A percentile compares a stretch with the other conserved stretches of the same genome.
phyloP scores from a whole-genome alignment of 192 early-diverging fungal genomes.

The Diversispora eburnea region DNA sequence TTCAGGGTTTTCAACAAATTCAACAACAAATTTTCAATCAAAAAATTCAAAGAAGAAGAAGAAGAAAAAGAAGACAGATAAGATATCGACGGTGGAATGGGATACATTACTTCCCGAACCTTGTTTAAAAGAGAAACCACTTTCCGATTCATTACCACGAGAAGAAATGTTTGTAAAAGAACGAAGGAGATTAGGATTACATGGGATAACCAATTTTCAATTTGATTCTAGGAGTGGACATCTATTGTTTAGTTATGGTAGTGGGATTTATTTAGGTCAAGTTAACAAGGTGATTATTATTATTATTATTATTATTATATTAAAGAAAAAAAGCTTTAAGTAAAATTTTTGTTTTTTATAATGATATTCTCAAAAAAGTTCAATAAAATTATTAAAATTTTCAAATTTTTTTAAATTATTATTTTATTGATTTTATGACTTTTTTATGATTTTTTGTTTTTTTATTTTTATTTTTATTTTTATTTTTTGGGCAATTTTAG shows the following conservation, averaged over 20 bases:
- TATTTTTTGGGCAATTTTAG: not conserved
- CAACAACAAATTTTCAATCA: not conserved
- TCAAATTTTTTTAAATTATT: too few species aligned
- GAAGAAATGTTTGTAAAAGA: slow-evolving; percentile 44
- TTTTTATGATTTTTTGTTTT: too few species aligned
- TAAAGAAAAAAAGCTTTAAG: too few species aligned
- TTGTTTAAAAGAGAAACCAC: slow-evolving; percentile 31
- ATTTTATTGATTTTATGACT: too few species aligned
- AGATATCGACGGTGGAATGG: slow-evolving; percentile 26
- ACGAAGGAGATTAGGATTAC: slow-evolving; percentile 44
- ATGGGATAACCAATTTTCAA: slow-evolving; percentile 45
- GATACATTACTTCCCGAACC: slow-evolving; percentile 32
- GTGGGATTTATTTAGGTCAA: slow-evolving; percentile 37
- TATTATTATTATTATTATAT: too few species aligned
- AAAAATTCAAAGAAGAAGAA: not conserved
- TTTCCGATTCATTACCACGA: slow-evolving; percentile 21
- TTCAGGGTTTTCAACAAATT: not conserved
- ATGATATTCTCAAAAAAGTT: not conserved
- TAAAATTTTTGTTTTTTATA: too few species aligned
- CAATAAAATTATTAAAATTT: not conserved
- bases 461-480: slow-evolving; percentile 1
- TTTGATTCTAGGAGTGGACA: slow-evolving; percentile 19
- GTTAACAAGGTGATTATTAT: slow-evolving; percentile 26
- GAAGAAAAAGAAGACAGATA: not conserved
- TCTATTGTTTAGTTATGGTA: slow-evolving; percentile 38